Evolutionary conservation across 768 basidiomycete genomes (phyloP), one percentile per base, ranked within the genome.

Genomic region (Sistotremastrum suecicum): DNA sequence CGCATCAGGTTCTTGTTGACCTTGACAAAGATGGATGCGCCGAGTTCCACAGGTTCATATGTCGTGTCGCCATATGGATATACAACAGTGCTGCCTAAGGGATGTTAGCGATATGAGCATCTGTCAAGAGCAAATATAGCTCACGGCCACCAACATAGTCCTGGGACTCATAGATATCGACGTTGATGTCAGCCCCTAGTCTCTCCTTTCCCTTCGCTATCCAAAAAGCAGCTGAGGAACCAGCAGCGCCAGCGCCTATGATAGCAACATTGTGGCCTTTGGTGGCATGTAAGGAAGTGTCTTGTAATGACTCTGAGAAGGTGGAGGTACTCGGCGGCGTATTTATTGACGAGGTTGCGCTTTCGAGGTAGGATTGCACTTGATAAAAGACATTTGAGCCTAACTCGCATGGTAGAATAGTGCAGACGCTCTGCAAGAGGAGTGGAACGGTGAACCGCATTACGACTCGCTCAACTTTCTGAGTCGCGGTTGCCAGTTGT

Each of bases 181-280:
- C 69, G 43, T 84, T 78, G 3, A 87, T 68, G 46, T 83, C 70
- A 34, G 87, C 52, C 3, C 74, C 77, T 47, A 71, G 78, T 29
- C 83, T 68, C 51, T 83, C 71, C 53, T 80, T 79, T 30, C 82
- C 84, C 57, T 82, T 83, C 12, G 75, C 72, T 44, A 92, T 78
- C 80, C 89, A 85, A 56, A 76, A 85, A 2, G 78, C 88, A 20
- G 89, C 84, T 29, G 86, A 83, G 10, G 75, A 76, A 6, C 91
- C 91, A 7, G 70, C 87, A 9, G 91, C 89, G 30, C 91, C 91
- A 0, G 91, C 90, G 11, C 91, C 91, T 45, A 95, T 75, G 56
- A 95, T 78, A 5, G 90, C 91, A 53, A 95, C 71, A 41, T 80
- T 65, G 39, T 78, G 74, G 0, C 20, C 20, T 20, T 20, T 20